Conservation (phyloP, 371 early-diverging fungal genomes). For the Edhazardia aedis region DNA sequence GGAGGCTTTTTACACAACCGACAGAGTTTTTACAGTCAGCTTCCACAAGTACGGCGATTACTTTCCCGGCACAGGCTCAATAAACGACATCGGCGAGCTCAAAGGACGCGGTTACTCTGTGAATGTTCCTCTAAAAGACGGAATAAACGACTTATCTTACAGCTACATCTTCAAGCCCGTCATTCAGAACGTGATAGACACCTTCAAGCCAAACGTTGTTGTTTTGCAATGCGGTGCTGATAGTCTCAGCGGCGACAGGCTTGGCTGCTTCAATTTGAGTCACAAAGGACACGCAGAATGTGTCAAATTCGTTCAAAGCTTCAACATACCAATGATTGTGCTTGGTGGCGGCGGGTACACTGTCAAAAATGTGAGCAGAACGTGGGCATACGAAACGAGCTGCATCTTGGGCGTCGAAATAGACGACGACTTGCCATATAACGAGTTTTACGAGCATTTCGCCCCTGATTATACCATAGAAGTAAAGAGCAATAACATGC, state of each 20-base stretch:
- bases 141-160: slow-evolving; percentile 80
- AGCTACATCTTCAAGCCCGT: slow-evolving; percentile 62
- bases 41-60: slow-evolving; percentile 90
- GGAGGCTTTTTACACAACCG: slow-evolving; percentile 92
- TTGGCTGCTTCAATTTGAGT: slow-evolving; percentile 89
- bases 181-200: slow-evolving; percentile 58
- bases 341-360: slow-evolving; percentile 98
- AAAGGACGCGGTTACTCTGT: slow-evolving; percentile 70
- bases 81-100: slow-evolving; percentile 52
- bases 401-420: slow-evolving; percentile 39
- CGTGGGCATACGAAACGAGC: slow-evolving; percentile 55
- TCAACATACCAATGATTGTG: slow-evolving; percentile 69
- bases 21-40: slow-evolving; percentile 87
- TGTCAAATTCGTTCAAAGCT: slow-evolving; percentile 66
- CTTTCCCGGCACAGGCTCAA: slow-evolving; percentile 89
- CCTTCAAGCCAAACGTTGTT: slow-evolving; percentile 73
- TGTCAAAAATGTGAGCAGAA: slow-evolving; percentile 78
- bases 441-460: slow-evolving; percentile 40
- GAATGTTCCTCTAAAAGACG: slow-evolving; percentile 85
- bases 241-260: slow-evolving; percentile 81
- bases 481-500: slow-evolving; percentile 60
- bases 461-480: slow-evolving; percentile 26
- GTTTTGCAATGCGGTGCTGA: slow-evolving; percentile 98
- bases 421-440: slow-evolving; percentile 34
- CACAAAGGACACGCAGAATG: slow-evolving; percentile 59